A percentile compares a stretch with the other conserved stretches of the same genome.
Evolutionary conservation across 164 flowering plant genomes (phyloP).

Genomic region (Liriodendron chinense): DNA sequence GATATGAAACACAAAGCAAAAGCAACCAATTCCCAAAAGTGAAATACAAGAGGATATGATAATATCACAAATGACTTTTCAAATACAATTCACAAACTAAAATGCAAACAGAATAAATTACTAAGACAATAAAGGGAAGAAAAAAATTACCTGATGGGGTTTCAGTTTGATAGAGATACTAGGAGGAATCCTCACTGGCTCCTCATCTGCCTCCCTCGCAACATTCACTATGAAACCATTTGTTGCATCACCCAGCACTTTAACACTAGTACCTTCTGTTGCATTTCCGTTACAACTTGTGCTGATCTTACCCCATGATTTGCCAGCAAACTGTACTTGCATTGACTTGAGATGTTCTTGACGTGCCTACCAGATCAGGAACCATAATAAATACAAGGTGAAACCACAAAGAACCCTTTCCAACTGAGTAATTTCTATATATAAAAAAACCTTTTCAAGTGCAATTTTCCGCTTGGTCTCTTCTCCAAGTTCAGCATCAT

Average conservation of each 20-base stretch:
- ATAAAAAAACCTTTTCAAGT: conserved; percentile 73
- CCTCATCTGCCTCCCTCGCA: conserved; percentile 89
- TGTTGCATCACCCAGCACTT: conserved; percentile 72
- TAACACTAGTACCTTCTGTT: conserved; percentile 51
- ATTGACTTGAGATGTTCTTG: conserved; percentile 91
- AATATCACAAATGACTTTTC: not conserved
- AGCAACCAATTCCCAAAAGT: not conserved
- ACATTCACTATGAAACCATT: conserved; percentile 91
- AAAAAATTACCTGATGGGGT: conserved; percentile 74
- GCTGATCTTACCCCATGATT: conserved; percentile 40
- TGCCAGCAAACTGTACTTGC: conserved; percentile 59
- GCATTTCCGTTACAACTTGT: conserved; percentile 34
- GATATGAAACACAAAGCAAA: too few species aligned
- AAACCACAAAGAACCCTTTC: conserved; percentile 5
- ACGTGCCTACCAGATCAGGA: conserved; percentile 60
- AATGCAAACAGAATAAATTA: not conserved
- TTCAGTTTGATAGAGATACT: conserved; percentile 89
- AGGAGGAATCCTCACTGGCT: conserved; percentile 80
- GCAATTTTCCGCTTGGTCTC: conserved; percentile 95
- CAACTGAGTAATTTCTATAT: not conserved
- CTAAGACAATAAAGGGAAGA: not conserved
- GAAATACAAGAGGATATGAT: not conserved
- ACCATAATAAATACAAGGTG: conserved; percentile 1
- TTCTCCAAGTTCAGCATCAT: conserved; percentile 93
- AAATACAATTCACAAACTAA: not conserved